Evolutionary conservation across 768 basidiomycete species (phyloP).

Genomic region (Tremella mesenterica): DNA sequence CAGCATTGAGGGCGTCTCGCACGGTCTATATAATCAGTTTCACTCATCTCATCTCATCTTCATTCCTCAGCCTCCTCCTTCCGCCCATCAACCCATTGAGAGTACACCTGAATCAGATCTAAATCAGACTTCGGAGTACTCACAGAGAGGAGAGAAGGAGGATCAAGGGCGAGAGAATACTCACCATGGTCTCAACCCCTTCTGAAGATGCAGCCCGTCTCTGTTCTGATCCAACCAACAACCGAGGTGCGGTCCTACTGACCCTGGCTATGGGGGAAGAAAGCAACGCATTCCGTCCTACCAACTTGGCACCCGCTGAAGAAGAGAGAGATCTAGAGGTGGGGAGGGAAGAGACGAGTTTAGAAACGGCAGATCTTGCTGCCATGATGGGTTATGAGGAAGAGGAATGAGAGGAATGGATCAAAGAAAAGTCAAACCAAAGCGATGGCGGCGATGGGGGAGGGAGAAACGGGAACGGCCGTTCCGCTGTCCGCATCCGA

Average conservation of each 20-base stretch:
- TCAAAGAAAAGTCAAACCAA: neutral
- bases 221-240: conserved; percentile 19
- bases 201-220: conserved; percentile 29
- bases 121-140: too few relatives aligned
- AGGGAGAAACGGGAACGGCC: conserved; percentile 2
- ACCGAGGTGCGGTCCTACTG: conserved; percentile 26
- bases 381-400: conserved; percentile 22
- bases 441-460: conserved; percentile 1
- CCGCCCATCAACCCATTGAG: too few relatives aligned
- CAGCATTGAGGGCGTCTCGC: conserved; percentile 91
- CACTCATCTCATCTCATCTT: too few relatives aligned
- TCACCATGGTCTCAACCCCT: conserved; percentile 36
- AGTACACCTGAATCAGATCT: too few relatives aligned
- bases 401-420: neutral
- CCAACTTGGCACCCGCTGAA: conserved; percentile 12
- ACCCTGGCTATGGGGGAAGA: conserved; percentile 35
- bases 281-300: conserved; percentile 28
- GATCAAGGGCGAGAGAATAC: conserved; percentile 7
- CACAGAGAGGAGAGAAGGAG: too few relatives aligned
- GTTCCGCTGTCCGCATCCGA: conserved; percentile 3
- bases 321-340: conserved; percentile 1
- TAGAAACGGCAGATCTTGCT: conserved; percentile 22
- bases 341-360: conserved; percentile 7
- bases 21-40: conserved; percentile 57
- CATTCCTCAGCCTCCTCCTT: too few relatives aligned